These are phyloP conservation scores for Phytophthora aleatoria DNA, from an alignment of 352 stramenopile species.

Conservation along the genomic window DNA sequence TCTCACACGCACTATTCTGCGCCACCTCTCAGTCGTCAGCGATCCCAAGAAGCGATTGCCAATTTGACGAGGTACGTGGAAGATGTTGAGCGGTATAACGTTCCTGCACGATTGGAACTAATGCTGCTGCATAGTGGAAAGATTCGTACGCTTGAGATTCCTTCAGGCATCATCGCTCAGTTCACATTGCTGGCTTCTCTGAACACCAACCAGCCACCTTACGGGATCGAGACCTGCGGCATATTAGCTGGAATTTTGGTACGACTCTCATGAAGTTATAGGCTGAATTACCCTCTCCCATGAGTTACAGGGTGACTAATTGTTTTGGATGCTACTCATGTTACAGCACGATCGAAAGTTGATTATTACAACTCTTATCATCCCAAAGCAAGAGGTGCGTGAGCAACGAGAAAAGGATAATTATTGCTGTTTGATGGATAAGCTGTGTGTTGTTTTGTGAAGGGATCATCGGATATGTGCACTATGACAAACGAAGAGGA, in stretches of 20 bases:
- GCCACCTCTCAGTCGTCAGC: slow-evolving; percentile 50
- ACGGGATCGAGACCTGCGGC: slow-evolving; percentile 91
- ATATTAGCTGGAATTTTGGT: slow-evolving; percentile 86
- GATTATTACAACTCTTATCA: slow-evolving; percentile 84
- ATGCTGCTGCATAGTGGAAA: slow-evolving; percentile 44
- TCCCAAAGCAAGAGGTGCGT: slow-evolving; percentile 85
- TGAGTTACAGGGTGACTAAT: background rate
- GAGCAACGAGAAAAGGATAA: background rate
- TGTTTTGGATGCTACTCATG: background rate
- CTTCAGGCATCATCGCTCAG: slow-evolving; percentile 66
- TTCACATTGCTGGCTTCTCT: slow-evolving; percentile 82
- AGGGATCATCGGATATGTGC: slow-evolving; percentile 88
- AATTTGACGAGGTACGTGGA: slow-evolving; percentile 58
- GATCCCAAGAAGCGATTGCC: slow-evolving; percentile 61
- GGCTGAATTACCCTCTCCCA: background rate
- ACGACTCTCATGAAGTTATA: slow-evolving; percentile 7
- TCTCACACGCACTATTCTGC: slow-evolving; percentile 19
- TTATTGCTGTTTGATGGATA: background rate
- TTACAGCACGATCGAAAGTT: slow-evolving; percentile 57
- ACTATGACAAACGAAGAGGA: slow-evolving; percentile 90
- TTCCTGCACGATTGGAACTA: slow-evolving; percentile 11
- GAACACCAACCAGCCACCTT: slow-evolving; percentile 73
- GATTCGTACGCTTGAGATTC: slow-evolving; percentile 72
- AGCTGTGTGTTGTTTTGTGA: slow-evolving; percentile 2
- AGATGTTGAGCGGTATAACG: background rate